Evolutionary conservation across 2,329 filamentous ascomycete species (phyloP), one percentile per base, ranked within the genome.

Genomic region (Pyrenochaeta sp.): DNA sequence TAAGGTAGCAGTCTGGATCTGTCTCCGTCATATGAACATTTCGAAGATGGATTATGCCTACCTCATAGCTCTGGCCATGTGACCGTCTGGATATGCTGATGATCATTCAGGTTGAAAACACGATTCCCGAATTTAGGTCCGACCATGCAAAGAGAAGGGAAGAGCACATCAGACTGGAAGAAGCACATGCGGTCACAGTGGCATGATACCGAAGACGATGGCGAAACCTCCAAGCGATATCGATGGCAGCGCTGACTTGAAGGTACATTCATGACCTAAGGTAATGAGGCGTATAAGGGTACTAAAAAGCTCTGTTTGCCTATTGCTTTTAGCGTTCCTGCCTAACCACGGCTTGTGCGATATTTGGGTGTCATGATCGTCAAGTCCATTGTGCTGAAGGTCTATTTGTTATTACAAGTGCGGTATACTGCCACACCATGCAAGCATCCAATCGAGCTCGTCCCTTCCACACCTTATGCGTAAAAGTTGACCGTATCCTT

Each of bases 401-500:
- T 72, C 66, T 73, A 76, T 72, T 59, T 70, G 72, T 69, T 72
- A 71, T 65, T 76, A 76, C 72, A 75, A 61, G 66, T 64, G 65
- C 61, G 50, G 59, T 60, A 40, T 61, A 32, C 58, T 50, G 61
- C 61, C 62, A 58, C 61, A 56, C 58, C 51, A 66, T 66, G 69
- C 69, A 68, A 66, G 65, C 64, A 51, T 56, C 55, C 49, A 50
- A 49, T 56, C 57, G 45, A 63, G 54, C 52, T 42, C 54, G 30
- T 54, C 30, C 15, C n/a, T 39, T 48, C 50, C 43, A 49, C 52
- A 48, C 59, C 52, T 65, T 77, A 79, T 50, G 75, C 75, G 64
- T 78, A 78, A 65, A 77, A 76, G 72, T 80, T 79, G 74, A 82
- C 79, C 48, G 83, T 86, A 77, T 96, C 92, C 87, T 96, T 96